These are phyloP conservation scores for Piromyces sp. DNA, from an alignment of 192 early-diverging fungal species.

Conservation along the genomic window DNA sequence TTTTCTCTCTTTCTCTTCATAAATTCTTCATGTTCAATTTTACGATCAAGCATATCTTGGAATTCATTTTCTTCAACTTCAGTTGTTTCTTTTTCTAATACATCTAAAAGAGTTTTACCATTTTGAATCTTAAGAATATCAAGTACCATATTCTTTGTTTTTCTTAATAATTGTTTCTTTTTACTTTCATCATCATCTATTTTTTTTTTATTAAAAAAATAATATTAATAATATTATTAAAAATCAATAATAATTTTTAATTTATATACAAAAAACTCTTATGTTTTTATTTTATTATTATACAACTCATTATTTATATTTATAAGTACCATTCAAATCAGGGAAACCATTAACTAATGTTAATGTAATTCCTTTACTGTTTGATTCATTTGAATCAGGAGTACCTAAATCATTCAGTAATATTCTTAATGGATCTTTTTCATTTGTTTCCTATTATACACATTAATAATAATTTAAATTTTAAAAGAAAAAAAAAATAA, in stretches of 20 bases:
- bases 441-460: neutral
- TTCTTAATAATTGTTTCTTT: neutral
- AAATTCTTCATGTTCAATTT: neutral
- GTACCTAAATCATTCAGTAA: conserved; percentile 24
- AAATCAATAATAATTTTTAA: too few species aligned
- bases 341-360: neutral
- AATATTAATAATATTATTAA: too few species aligned
- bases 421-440: conserved; percentile 20
- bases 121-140: neutral
- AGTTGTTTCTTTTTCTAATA: neutral
- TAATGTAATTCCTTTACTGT: neutral
- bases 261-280: too few species aligned
- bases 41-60: neutral
- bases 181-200: neutral
- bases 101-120: neutral
- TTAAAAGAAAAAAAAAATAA: too few species aligned
- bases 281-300: too few species aligned
- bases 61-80: neutral
- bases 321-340: neutral
- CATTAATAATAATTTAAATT: too few species aligned
- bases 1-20: neutral
- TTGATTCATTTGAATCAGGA: conserved; percentile 7
- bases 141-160: neutral
- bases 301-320: too few species aligned
- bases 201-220: neutral